These are phyloP conservation scores for Penicillium cosmopolitanum DNA, from an alignment of 495 filamentous ascomycete genomes.

Conservation along the genomic window DNA sequence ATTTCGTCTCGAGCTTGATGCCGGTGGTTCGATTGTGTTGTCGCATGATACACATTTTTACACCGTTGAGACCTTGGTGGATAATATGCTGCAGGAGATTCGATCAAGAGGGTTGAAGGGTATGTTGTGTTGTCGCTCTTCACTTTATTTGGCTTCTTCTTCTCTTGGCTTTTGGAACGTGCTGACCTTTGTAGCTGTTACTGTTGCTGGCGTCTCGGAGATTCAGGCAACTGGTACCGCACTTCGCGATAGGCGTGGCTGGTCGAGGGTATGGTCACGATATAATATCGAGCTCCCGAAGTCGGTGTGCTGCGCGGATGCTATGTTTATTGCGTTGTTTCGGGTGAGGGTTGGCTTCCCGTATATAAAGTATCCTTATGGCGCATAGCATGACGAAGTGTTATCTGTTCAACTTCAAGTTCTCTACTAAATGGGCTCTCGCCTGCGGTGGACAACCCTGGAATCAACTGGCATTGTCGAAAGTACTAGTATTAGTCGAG, in stretches of 20 bases:
- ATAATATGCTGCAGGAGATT: slow-evolving; percentile 41
- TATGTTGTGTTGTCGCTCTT: slow-evolving; percentile 28
- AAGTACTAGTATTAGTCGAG: too few relatives aligned
- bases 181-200: slow-evolving; percentile 49
- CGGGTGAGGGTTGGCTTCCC: too few relatives aligned
- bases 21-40: slow-evolving; percentile 43
- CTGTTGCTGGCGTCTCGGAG: slow-evolving; percentile 74
- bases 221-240: slow-evolving; percentile 71
- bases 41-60: slow-evolving; percentile 50
- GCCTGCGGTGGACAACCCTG: too few relatives aligned
- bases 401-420: too few relatives aligned
- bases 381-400: too few relatives aligned
- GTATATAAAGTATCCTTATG: too few relatives aligned
- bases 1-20: slow-evolving; percentile 31
- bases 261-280: too few relatives aligned
- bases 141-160: neutral
- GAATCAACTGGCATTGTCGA: too few relatives aligned
- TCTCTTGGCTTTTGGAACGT: slow-evolving; percentile 11
- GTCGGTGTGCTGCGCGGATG: neutral
- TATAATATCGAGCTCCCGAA: too few relatives aligned
- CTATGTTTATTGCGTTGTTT: neutral
- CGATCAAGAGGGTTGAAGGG: slow-evolving; percentile 34
- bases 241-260: neutral
- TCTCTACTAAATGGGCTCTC: too few relatives aligned
- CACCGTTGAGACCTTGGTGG: slow-evolving; percentile 41